A percentile compares a stretch with the other conserved stretches of the same genome.
Conservation (phyloP, 2,329 filamentous ascomycete species). For the Shiraia bambusicola region DNA sequence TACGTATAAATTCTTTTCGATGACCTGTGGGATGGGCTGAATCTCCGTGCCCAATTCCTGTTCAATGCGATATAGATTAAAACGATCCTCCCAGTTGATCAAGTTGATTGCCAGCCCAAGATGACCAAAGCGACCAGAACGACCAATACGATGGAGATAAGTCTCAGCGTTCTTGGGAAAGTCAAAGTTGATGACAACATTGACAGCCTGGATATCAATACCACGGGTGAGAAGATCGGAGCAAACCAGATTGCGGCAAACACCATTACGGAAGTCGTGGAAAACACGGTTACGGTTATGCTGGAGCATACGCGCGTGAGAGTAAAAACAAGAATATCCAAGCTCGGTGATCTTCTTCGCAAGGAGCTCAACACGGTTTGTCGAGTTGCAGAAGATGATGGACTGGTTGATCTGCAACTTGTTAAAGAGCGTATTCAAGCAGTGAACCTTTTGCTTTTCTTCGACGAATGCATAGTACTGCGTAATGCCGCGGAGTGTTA, state of each 20-base stretch:
- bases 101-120: constrained; percentile 96
- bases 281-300: constrained; percentile 97
- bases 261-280: constrained; percentile 97
- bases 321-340: constrained; percentile 99
- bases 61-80: constrained; percentile 98
- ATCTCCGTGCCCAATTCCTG: constrained; percentile 97
- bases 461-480: constrained; percentile 99
- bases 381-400: constrained; percentile 99
- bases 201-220: constrained; percentile 99
- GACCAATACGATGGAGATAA: constrained; percentile 96
- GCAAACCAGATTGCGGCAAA: constrained; percentile 96
- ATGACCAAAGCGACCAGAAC: constrained; percentile 95
- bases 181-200: constrained; percentile 99
- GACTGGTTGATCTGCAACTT: constrained; percentile 99
- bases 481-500: constrained; percentile 95
- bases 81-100: constrained; percentile 99
- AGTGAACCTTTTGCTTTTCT: constrained; percentile 99
- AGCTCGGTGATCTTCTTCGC: constrained; percentile 99
- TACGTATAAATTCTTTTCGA: constrained; percentile 97
- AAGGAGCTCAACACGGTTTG: constrained; percentile 93
- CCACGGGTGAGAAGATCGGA: constrained; percentile 96
- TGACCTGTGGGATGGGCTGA: constrained; percentile 87
- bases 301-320: constrained; percentile 96
- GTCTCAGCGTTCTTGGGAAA: constrained; percentile 99
- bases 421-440: constrained; percentile 96